Base-by-base conservation (phyloP, 495 filamentous ascomycete genomes). In the Immersiella caudata region DNA sequence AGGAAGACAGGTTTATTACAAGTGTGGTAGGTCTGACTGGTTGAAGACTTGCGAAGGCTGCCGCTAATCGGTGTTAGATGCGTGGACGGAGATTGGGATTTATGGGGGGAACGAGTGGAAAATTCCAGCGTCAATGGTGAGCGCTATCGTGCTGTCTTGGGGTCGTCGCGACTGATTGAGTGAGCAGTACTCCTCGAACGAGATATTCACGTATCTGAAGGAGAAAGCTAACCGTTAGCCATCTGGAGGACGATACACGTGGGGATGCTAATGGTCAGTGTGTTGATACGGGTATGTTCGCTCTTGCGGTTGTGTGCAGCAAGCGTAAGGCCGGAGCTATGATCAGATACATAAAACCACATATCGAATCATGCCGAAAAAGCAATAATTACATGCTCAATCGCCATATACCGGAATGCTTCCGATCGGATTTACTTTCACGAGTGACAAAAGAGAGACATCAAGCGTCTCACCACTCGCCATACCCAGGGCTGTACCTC, bases 71-170 rank as follows among this genome's bases (percentile, higher is more conserved):
- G 27, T 18, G 26, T 59, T 21, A 82, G 93, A 96, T 82, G 90
- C 87, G 0, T 94, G 86, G 69, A 94, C 93, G 1, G 79, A 89
- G 70, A 79, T 96, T 27, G 86, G 86, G 11, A 87, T 96, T 36
- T 83, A 81, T 46, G 79, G 80, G 1, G 82, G 83, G 11, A 97
- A 95, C 76, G 75, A 84, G 8, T 94, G 87, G 80, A 84, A 84
- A 33, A 79, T 96, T 55, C 84, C 83, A 72, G 87, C 90, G 46
- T 88, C 85, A 9, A 73, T 86, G 66, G 72, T 76, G 57, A 59
- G 70, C 33, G n/a, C 21, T 12, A 12, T 0, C 6, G 12, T 2
- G 12, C 20, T 27, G 24, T 49, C 20, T n/a, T 49, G n/a, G 22
- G 1, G 18, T n/a, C 50, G 14, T 22, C 27, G 35, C 18, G 12